Percentiles rank a stretch among this genome's conserved stretches.
Conservation (phyloP, 2,329 filamentous ascomycete genomes). For the Tricladium varicosporioides region DNA sequence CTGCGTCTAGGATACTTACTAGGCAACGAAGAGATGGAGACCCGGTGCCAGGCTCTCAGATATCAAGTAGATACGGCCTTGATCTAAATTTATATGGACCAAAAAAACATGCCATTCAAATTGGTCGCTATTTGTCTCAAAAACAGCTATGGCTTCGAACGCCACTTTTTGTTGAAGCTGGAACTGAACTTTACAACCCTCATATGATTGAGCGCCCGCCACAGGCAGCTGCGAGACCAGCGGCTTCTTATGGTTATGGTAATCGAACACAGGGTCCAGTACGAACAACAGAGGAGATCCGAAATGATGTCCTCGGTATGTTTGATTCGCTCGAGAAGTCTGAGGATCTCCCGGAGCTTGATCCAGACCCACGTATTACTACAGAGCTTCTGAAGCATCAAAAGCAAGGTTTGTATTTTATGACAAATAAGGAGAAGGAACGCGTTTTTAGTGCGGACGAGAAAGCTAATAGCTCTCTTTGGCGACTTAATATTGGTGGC, state of each 20-base stretch:
- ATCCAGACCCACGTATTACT: slow-evolving; percentile 59
- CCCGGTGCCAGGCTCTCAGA: slow-evolving; percentile 53
- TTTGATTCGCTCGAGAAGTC: slow-evolving; percentile 80
- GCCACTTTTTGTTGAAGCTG: slow-evolving; percentile 64
- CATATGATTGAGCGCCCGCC: slow-evolving; percentile 44
- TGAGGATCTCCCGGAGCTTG: slow-evolving; percentile 72
- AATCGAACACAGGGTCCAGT: slow-evolving; percentile 34
- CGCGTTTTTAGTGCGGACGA: slow-evolving; percentile 57
- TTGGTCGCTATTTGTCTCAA: slow-evolving; percentile 68
- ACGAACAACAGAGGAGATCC: slow-evolving; percentile 81
- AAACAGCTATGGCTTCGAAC: slow-evolving; percentile 65
- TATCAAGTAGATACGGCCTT: slow-evolving; percentile 60
- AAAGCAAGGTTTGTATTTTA: slow-evolving; percentile 85
- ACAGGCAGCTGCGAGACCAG: slow-evolving; percentile 27
- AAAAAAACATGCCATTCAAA: slow-evolving; percentile 57
- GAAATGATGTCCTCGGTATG: slow-evolving; percentile 78
- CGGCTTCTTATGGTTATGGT: slow-evolving; percentile 38
- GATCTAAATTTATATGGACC: slow-evolving; percentile 80
- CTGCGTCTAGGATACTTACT: slow-evolving; percentile 67
- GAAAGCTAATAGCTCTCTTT: slow-evolving; percentile 69
- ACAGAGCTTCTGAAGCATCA: slow-evolving; percentile 79
- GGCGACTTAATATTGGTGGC: slow-evolving; percentile 60
- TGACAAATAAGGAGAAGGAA: slow-evolving; percentile 73
- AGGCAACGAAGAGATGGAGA: slow-evolving; percentile 65
- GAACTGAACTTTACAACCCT: slow-evolving; percentile 74